Base-by-base conservation (phyloP, 768 basidiomycete species). In the Xerocomellus intermedius region DNA sequence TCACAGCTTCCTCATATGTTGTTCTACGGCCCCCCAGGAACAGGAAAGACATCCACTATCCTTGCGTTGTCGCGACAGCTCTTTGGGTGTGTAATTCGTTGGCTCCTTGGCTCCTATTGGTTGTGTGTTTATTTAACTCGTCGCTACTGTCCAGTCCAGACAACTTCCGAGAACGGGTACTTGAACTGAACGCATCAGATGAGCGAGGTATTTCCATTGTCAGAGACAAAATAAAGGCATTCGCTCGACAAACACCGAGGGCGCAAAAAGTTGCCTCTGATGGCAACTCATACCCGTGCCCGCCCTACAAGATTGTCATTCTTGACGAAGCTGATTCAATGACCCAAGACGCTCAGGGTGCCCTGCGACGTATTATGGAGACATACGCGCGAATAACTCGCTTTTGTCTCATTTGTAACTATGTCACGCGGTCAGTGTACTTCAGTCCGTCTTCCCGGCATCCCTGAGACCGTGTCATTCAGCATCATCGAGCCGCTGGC, bases 311-410 rank as follows among this genome's bases (percentile, higher is more conserved):
- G 70, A 96, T 99, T 60, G 89, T 99, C 67, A 98, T 99, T 58
- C 83, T 99, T 24, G 97, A 99, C 64, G 97, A 99, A 74, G 97
- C 97, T 21, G 97, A 99, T 71, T 96, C 94, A 6, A 99, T 99
- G 97, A 99, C 97, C 6, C 96, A 98, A 74, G 97, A 99, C 68
- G 97, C 97, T 5, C 97, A 99, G 70, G 94, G 89, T 33, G 97
- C 97, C 0, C 77, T 99, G 38, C 81, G 97, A 39, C 84, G 97
- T n/a, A 98, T 98, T 69, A 99, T 99, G 97, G 97, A 99, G 73
- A 95, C 86, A n/a, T 94, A 98, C 65, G 92, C 92, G 17, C 82
- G 89, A 52, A 98, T 98, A 68, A 99, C 97, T 32, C 82, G 97
- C 5, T 99, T 99, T 75, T 99, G 97, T 72, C 78, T 99, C 21